Evolutionary conservation across 768 basidiomycete species (phyloP).

Genomic region (Suillus subalutaceus): DNA sequence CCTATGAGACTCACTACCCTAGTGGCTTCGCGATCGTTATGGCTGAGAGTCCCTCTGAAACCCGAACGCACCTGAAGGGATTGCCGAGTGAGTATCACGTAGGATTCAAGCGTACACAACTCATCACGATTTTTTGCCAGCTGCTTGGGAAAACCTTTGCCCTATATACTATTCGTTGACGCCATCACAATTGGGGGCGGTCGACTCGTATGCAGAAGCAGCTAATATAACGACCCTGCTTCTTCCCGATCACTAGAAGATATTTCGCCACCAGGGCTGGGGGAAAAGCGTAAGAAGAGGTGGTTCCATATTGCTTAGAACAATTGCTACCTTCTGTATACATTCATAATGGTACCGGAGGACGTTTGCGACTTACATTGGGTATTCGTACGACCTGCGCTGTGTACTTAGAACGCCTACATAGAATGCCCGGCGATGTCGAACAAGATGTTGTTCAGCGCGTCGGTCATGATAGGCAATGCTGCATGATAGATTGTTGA

Average conservation of each 20-base stretch:
- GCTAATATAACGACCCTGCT: constrained; percentile 22
- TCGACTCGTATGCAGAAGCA: constrained; percentile 21
- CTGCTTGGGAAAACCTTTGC: constrained; percentile 28
- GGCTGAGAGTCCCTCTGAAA: constrained; percentile 27
- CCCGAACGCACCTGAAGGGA: constrained; percentile 14
- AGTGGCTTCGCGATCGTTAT: constrained; percentile 33
- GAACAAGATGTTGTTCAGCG: neutral
- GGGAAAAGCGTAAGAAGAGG: neutral
- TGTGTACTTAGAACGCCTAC: neutral
- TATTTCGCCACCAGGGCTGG: neutral
- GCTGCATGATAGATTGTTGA: neutral
- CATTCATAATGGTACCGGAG: neutral
- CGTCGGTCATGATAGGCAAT: neutral
- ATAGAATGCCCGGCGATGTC: neutral
- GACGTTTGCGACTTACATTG: neutral
- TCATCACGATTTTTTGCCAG: constrained; percentile 11
- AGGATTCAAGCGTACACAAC: neutral
- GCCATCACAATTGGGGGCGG: constrained; percentile 24
- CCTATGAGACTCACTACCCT: neutral
- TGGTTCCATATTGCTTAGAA: neutral
- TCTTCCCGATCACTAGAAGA: constrained; percentile 12
- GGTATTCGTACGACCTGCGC: neutral
- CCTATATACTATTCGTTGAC: constrained; percentile 23
- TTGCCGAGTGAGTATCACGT: constrained; percentile 19
- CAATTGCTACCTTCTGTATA: neutral